Conservation (phyloP, 2,329 filamentous ascomycete species). For the Fusarium sacchari region DNA sequence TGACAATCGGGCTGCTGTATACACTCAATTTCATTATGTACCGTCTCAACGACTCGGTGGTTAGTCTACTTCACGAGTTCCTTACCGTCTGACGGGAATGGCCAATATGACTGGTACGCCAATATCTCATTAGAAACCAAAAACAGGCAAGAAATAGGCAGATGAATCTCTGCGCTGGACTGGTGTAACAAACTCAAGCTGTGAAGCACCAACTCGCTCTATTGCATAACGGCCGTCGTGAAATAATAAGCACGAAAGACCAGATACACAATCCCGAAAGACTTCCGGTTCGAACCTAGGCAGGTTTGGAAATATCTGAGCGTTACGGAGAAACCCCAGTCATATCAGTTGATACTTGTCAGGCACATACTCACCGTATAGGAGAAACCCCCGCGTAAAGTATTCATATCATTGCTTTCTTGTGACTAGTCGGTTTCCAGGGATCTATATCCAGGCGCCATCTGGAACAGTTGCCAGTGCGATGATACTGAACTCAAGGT, state of each 20-base stretch:
- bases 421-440: background rate
- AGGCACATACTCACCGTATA: background rate
- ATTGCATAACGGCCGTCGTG: background rate
- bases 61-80: background rate
- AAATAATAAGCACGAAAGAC: too few species aligned
- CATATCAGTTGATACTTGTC: background rate
- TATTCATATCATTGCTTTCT: background rate
- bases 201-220: background rate
- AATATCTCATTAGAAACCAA: background rate
- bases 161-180: background rate
- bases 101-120: background rate
- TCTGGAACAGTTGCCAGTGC: constrained; percentile 45
- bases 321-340: background rate
- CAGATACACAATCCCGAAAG: background rate
- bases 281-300: background rate
- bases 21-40: background rate
- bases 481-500: constrained; percentile 53
- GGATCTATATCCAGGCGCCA: constrained; percentile 6
- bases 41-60: background rate
- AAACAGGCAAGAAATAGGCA: background rate
- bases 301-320: background rate
- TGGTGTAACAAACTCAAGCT: background rate
- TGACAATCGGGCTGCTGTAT: background rate
- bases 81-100: background rate
- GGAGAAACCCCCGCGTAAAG: background rate